Base-by-base conservation (phyloP, 129 eudicot species). In the Pulicaria dysenterica region DNA sequence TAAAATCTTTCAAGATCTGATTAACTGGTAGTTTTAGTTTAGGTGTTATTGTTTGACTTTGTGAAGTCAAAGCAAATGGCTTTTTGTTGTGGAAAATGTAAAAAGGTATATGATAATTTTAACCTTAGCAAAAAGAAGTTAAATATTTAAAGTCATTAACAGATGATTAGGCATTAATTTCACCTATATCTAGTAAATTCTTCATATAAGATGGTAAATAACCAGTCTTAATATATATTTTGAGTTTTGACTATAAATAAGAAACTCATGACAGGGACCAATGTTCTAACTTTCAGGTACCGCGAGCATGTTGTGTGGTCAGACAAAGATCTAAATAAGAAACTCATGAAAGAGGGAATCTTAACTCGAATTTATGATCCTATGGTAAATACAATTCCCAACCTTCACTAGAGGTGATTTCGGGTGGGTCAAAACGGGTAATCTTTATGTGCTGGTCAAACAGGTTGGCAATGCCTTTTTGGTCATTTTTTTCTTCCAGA, bases 301-400 rank as follows among this genome's bases (percentile, higher is more conserved):
- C 81, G 83, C 1, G 86, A 86, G 67, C 91, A 83, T 42, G 84
- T 86, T 69, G 86, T 84, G 16, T 87, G 86, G 92, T 64, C 48
- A 2, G 83, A 87, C 45, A 57, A 81, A 73, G 75, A 65, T 64
- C 63, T 84, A 40, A 84, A 64, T 40, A 37, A 45, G 47, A 81
- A 79, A 58, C 87, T 87, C n/a, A 9, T 64, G 34, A 87, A 69
- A 65, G 77, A 78, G 59, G 89, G 86, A 40, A 79, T 84, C 51
- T 58, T 87, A 56, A 74, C 81, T 44, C 91, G 88, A 72, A 83
- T 86, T 64, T 81, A 83, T 71, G 82, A 88, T 66, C 91, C 91
- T 45, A 83, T 86, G 91, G 91, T 83, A 71, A 65, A 68, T 64
- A 70, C 66, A 48, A 34, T 36, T 65, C 45, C 60, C 69, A 64